Conservation (phyloP, 2,329 filamentous ascomycete species). For the Colletotrichum lentis region DNA sequence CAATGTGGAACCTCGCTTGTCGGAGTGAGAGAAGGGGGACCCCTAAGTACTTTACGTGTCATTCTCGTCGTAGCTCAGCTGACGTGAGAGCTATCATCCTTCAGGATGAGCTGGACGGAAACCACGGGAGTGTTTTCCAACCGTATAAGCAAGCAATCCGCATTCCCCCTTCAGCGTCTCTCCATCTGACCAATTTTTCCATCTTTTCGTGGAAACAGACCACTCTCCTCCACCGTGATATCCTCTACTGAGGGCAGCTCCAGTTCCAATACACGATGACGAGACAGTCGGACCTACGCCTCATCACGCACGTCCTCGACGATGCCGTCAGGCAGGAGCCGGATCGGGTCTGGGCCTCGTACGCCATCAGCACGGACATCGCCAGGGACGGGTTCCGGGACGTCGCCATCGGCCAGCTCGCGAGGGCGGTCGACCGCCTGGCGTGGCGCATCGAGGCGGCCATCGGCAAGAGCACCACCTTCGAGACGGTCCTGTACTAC, state of each 20-base stretch:
- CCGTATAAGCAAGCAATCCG: background rate
- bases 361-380: conserved; percentile 48
- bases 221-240: background rate
- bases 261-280: background rate
- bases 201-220: background rate
- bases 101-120: background rate
- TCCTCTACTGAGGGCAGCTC: background rate
- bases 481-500: conserved; percentile 49
- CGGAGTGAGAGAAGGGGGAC: background rate
- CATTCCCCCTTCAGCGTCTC: background rate
- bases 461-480: conserved; percentile 43
- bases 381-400: conserved; percentile 44
- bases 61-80: background rate
- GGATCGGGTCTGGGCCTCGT: conserved; percentile 45
- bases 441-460: conserved; percentile 46
- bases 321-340: conserved; percentile 35
- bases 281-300: background rate
- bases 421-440: conserved; percentile 46
- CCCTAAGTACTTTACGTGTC: background rate
- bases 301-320: background rate
- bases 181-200: background rate
- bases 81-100: background rate
- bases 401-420: conserved; percentile 42
- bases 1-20: background rate
- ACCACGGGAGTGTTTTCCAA: background rate